Base-by-base conservation (phyloP, 208 protist genomes). In the Leishmania guyanensis region DNA sequence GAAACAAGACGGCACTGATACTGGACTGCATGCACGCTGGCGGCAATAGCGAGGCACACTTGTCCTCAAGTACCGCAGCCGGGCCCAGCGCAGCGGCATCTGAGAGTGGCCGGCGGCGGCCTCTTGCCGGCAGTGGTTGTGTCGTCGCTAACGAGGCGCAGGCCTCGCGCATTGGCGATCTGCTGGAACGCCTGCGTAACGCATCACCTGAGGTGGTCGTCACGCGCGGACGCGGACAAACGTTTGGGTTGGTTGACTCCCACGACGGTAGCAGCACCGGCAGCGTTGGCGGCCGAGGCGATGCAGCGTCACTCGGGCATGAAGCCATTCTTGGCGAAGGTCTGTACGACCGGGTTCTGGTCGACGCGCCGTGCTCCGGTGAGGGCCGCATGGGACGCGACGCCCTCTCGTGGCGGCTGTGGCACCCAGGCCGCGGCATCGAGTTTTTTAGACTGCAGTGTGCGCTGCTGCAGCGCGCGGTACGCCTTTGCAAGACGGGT, bases 321-420 rank as follows among this genome's bases (percentile, higher is more conserved):
- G 69, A 46, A 16, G 68, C 62, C 26, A 9, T 22, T n/a, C 20
- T 77, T 56, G 29, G 43, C 2, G 77, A 75, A 0, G 77, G 72
- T 56, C 5, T 82, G 10, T 98, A 95, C 73, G 91, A 98, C 78
- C 92, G 91, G 46, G 86, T 99, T 22, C 87, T 99, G 3, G 90
- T 95, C 48, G 98, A 99, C 83, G 98, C 97, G 26, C 97, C 98
- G 56, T 99, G 98, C 88, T 95, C 89, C n/a, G 97, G 98, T 5
- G 98, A 99, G 76, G 98, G 97, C 53, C 98, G 96, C 64, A 86
- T 98, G 73, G 88, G 91, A 9, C 87, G 89, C 26, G 92, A 94
- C 51, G 86, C 84, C n/a, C 82, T 92, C 62, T 88, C 89, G 39
- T 97, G 95, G 95, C 70, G 84, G 12, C 88, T 95, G 50, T 99